Evolutionary conservation across 2,329 filamentous ascomycete genomes (phyloP), one percentile per base, ranked within the genome.

Genomic region (Sarocladiaceae sp.): DNA sequence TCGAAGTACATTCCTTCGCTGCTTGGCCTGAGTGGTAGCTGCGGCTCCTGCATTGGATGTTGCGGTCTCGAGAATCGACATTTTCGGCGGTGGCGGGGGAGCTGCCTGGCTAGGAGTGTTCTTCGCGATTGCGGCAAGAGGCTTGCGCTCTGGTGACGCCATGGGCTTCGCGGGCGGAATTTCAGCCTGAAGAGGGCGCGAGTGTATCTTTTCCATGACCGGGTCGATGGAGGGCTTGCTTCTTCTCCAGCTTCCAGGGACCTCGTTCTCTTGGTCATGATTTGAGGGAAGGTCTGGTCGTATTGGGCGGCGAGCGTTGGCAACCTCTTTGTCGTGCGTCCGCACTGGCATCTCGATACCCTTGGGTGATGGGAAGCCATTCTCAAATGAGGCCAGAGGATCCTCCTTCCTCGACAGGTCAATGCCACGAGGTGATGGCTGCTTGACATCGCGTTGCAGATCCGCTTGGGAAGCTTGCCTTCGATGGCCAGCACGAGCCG

Each of bases 21-120:
- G 91, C 66, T 78, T 80, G 20, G 74, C 75, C 62, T 92, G 88
- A 3, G 83, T 80, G 3, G 90, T 84, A 0, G 88, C 86, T 4
- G 88, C 84, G 23, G 90, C 88, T 13, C 92, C 92, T 3, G 88
- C 90, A 11, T 85, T 86, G 2, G 87, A 83, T 1, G 93, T 97
- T 2, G 91, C 93, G 3, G 92, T 87, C 59, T 97, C 91, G n/a
- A 97, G 73, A 7, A 96, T 87, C 1, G 89, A 94, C 93, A 97
- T 97, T 69, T 97, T 97, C 1, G 94, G 93, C 7, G 91, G 91
- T 2, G 93, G 93, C 0, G 83, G 86, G 0, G 86, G 87, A 1
- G 90, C 90, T 20, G 87, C 80, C 59, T 91, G 78, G 61, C 83
- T 87, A 11, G 91, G 91, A 3, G 90, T 96, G 58, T 84, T 86